A percentile compares a stretch with the other conserved stretches of the same genome.
Evolutionary conservation across 371 early-diverging fungal species (phyloP).

Genomic region (Mortierella polycephala): DNA sequence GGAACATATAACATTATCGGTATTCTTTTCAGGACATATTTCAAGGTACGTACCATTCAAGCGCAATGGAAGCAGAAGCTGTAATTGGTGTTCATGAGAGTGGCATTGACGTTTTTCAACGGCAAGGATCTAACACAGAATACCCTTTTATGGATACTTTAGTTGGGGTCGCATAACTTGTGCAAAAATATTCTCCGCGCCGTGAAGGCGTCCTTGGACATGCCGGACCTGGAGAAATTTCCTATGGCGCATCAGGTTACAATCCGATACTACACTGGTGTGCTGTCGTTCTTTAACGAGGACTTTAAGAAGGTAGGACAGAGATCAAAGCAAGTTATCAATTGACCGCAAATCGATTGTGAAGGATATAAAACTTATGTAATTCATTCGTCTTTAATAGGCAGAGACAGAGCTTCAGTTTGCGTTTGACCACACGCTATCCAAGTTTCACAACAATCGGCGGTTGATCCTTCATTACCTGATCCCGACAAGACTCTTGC

Average conservation of each 20-base stretch:
- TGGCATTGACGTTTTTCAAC: no score
- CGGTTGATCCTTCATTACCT: conserved; percentile 80
- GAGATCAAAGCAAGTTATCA: background rate
- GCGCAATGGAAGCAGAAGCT: background rate
- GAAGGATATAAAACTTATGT: no score
- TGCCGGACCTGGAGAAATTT: conserved; percentile 78
- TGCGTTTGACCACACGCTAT: conserved; percentile 75
- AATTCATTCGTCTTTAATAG: conserved; percentile 30
- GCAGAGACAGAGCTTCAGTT: conserved; percentile 78
- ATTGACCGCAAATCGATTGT: no score
- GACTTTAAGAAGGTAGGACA: conserved; percentile 70
- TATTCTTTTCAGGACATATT: conserved; percentile 85
- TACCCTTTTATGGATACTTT: background rate
- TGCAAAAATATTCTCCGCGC: conserved; percentile 88
- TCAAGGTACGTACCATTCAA: conserved; percentile 66
- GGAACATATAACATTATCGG: conserved; percentile 89
- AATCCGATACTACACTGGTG: conserved; percentile 86
- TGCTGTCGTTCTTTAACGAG: conserved; percentile 85
- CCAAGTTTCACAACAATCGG: conserved; percentile 57
- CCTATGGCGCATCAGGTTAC: conserved; percentile 89
- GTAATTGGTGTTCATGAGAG: no score
- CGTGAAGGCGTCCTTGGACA: conserved; percentile 69
- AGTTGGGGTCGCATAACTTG: conserved; percentile 83
- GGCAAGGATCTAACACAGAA: no score
- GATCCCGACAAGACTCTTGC: conserved; percentile 76